Evolutionary conservation across 129 eudicot species (phyloP).

Genomic region (Escallonia herrerae): DNA sequence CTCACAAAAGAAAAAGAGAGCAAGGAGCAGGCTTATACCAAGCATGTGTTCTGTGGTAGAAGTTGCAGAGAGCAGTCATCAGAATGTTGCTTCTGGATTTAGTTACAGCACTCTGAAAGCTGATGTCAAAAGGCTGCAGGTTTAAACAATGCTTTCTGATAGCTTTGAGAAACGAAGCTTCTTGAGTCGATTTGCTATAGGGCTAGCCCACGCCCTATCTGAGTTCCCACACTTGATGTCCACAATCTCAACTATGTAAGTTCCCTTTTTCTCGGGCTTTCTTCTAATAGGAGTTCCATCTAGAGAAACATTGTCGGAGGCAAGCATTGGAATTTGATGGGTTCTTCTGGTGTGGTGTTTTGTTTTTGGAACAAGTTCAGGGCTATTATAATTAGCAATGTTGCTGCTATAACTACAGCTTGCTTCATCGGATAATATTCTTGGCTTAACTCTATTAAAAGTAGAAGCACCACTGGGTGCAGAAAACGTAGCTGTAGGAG

Average conservation of each 20-base stretch:
- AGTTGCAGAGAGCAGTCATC: conserved; percentile 30
- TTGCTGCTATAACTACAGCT: conserved; percentile 41
- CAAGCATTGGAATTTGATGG: conserved; percentile 42
- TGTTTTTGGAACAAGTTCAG: conserved; percentile 26
- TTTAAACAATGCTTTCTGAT: conserved; percentile 45
- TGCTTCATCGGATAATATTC: conserved; percentile 44
- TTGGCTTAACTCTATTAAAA: conserved; percentile 29
- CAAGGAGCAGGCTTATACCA: conserved; percentile 42
- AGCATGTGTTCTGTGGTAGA: conserved; percentile 67
- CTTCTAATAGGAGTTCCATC: conserved; percentile 57
- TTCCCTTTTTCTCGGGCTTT: conserved; percentile 40
- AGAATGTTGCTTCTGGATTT: conserved; percentile 26
- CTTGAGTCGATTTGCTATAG: conserved; percentile 57
- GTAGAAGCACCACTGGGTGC: conserved; percentile 10
- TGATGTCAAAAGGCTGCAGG: conserved; percentile 22
- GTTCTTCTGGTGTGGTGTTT: conserved; percentile 35
- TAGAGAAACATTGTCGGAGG: conserved; percentile 29
- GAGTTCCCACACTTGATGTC: conserved; percentile 85
- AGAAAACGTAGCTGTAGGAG: conserved; percentile 21
- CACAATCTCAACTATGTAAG: conserved; percentile 61
- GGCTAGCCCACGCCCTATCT: conserved; percentile 36
- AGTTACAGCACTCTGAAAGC: conserved; percentile 45
- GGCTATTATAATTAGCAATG: conserved; percentile 9
- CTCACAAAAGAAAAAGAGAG: conserved; percentile 32
- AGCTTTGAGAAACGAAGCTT: conserved; percentile 82